Evolutionary conservation across 345 rosid genomes (phyloP).

Genomic region (Brassica nigra): DNA sequence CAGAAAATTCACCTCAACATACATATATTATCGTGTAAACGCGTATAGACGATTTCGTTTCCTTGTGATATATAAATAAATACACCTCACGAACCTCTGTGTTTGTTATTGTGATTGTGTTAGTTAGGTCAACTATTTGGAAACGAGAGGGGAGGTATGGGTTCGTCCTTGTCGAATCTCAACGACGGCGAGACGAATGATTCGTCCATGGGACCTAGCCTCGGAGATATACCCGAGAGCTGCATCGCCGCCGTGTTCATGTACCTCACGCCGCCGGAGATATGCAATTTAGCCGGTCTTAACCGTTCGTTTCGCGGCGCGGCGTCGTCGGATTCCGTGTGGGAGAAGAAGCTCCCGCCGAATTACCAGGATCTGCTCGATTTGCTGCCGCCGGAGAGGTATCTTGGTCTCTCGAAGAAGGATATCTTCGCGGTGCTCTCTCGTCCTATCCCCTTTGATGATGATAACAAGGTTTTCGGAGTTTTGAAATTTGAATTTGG

Average conservation of each 20-base stretch:
- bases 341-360: slow-evolving; percentile 81
- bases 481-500: neutral
- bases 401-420: slow-evolving; percentile 64
- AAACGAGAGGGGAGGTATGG: slow-evolving; percentile 49
- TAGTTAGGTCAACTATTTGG: slow-evolving; percentile 33
- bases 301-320: slow-evolving; percentile 85
- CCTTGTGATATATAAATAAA: neutral
- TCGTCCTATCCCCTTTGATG: slow-evolving; percentile 69
- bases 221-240: slow-evolving; percentile 93
- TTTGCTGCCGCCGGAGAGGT: slow-evolving; percentile 75
- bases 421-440: slow-evolving; percentile 86
- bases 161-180: slow-evolving; percentile 78
- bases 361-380: slow-evolving; percentile 84
- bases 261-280: slow-evolving; percentile 90
- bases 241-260: slow-evolving; percentile 88
- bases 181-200: slow-evolving; percentile 61
- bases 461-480: slow-evolving; percentile 61
- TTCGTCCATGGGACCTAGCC: slow-evolving; percentile 55
- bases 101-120: slow-evolving; percentile 5
- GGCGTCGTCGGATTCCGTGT: slow-evolving; percentile 88
- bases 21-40: neutral
- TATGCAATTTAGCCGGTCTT: slow-evolving; percentile 88
- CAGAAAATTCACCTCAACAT: slow-evolving; percentile 15
- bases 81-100: slow-evolving; percentile 8
- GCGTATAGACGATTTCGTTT: slow-evolving; percentile 17